Evolutionary conservation across 257 asterid genomes (phyloP).

Genomic region (Nicotiana benthamiana): DNA sequence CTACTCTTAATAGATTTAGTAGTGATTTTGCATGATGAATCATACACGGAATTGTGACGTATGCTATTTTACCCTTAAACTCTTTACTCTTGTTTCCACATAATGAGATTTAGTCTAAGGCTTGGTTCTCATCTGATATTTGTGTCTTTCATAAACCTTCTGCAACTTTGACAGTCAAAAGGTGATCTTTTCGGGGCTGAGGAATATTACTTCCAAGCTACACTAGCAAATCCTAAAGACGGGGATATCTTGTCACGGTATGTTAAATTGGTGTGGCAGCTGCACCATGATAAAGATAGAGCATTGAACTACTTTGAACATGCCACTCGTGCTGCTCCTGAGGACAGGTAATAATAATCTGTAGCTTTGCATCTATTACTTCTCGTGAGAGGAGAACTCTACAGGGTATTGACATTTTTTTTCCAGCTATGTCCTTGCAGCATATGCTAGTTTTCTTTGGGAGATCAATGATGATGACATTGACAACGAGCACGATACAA

Average conservation of each 20-base stretch:
- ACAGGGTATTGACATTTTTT: no score
- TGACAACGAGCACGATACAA: constrained; percentile 39
- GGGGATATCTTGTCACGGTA: constrained; percentile 43
- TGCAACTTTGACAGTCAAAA: constrained; percentile 34
- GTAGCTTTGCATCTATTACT: not conserved
- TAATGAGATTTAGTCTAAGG: not conserved
- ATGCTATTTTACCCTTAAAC: not conserved
- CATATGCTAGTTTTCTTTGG: constrained; percentile 80
- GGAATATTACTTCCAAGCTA: constrained; percentile 52
- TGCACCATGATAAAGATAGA: constrained; percentile 41
- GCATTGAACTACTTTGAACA: constrained; percentile 55
- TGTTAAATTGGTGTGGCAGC: constrained; percentile 67
- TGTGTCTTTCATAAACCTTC: not conserved
- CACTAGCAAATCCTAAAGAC: constrained; percentile 60
- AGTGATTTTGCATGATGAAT: not conserved
- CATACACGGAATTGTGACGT: not conserved
- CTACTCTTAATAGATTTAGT: not conserved
- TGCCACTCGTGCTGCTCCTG: constrained; percentile 57
- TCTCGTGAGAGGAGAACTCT: no score
- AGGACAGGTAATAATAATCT: constrained; percentile 33
- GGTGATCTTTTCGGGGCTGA: constrained; percentile 67
- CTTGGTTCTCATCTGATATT: not conserved
- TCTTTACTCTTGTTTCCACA: not conserved
- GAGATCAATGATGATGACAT: constrained; percentile 39
- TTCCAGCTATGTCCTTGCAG: constrained; percentile 63